phyloP scores from a whole-genome alignment of 2,329 filamentous ascomycete species.

The Dactylonectria estremocensis region DNA sequence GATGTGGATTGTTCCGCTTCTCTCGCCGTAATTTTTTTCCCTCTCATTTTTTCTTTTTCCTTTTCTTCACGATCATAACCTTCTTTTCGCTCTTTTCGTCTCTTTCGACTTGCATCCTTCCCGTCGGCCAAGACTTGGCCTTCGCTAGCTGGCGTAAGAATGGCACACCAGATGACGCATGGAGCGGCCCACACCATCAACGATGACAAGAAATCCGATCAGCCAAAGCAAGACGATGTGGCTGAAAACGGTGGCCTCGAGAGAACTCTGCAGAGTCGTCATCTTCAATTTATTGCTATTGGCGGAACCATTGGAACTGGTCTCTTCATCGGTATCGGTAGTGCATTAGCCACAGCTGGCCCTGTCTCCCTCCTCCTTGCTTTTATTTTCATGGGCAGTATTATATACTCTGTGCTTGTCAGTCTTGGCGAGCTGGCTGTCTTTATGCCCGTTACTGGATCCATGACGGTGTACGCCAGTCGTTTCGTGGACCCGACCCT shows the following conservation, averaged over 20 bases:
- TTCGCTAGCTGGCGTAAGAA: neutral
- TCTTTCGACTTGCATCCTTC: neutral
- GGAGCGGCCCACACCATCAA: neutral
- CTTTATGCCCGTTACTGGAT: constrained; percentile 72
- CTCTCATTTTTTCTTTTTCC: neutral
- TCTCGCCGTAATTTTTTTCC: too few relatives aligned
- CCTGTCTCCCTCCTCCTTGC: constrained; percentile 18
- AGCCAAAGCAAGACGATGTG: neutral
- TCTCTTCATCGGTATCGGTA: constrained; percentile 22
- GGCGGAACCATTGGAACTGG: constrained; percentile 25
- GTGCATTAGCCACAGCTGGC: constrained; percentile 21
- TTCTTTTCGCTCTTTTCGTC: neutral
- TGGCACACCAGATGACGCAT: neutral
- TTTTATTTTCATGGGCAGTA: constrained; percentile 21
- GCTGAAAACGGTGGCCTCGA: constrained; percentile 7
- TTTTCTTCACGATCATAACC: neutral
- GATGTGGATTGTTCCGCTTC: neutral
- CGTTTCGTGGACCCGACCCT: constrained; percentile 64
- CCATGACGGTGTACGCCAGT: constrained; percentile 64
- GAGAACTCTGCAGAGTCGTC: constrained; percentile 21
- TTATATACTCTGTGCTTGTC: constrained; percentile 19
- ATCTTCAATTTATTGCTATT: constrained; percentile 25
- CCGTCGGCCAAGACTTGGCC: too few relatives aligned
- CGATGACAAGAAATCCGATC: neutral
- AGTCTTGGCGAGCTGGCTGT: constrained; percentile 72